phyloP scores from a whole-genome alignment of 306 rosid species.

The Inga laurina region DNA sequence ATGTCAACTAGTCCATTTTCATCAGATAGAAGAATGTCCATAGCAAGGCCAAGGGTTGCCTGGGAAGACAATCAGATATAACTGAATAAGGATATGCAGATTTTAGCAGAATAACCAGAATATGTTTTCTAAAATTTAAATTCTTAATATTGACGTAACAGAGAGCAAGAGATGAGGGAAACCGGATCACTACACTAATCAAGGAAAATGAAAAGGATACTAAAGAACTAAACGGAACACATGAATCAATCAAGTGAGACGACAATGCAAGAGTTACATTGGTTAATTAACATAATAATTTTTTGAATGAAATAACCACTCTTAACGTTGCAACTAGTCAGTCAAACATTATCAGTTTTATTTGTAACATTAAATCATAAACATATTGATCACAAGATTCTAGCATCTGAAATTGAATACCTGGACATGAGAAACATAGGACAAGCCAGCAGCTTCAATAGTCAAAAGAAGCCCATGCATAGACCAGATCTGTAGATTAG shows the following conservation, averaged over 20 bases:
- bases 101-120: background rate
- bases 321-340: slow-evolving; percentile 19
- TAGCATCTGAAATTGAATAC: slow-evolving; percentile 46
- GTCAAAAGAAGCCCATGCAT: slow-evolving; percentile 98
- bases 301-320: slow-evolving; percentile 16
- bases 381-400: slow-evolving; percentile 26
- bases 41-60: slow-evolving; percentile 94
- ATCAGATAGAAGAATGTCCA: slow-evolving; percentile 94
- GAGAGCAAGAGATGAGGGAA: background rate
- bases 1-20: slow-evolving; percentile 87
- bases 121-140: background rate
- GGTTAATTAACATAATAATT: background rate
- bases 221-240: slow-evolving; percentile 1
- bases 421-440: slow-evolving; percentile 97
- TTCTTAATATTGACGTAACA: background rate
- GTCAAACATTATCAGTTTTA: slow-evolving; percentile 27
- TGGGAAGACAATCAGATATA: slow-evolving; percentile 33
- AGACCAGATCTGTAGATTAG: slow-evolving; percentile 91
- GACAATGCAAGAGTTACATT: slow-evolving; percentile 5
- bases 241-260: slow-evolving; percentile 28
- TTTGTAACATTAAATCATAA: slow-evolving; percentile 12
- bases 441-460: slow-evolving; percentile 97
- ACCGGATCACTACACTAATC: background rate
- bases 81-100: background rate
- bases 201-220: background rate